phyloP scores from a whole-genome alignment of 169 alveolate genomes.

The Cryptosporidium sp. region DNA sequence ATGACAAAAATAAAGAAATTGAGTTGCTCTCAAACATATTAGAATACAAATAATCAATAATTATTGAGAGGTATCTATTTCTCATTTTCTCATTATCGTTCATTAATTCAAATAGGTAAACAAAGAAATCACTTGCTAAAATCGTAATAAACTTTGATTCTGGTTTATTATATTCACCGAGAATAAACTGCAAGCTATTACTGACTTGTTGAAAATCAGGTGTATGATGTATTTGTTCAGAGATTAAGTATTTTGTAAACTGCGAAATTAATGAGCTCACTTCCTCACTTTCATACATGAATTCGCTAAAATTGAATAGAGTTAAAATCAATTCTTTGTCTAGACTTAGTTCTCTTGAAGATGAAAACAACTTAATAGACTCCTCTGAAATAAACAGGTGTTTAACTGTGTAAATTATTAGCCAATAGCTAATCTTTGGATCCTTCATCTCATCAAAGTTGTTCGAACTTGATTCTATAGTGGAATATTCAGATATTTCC shows the following conservation, averaged over 20 bases:
- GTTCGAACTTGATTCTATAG: background rate
- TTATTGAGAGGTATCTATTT: background rate
- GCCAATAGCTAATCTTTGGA: slow-evolving; percentile 12
- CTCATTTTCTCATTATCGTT: background rate
- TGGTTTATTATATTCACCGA: background rate
- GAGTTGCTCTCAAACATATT: background rate
- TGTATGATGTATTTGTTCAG: too few species aligned
- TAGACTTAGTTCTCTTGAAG: background rate
- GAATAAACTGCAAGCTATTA: background rate
- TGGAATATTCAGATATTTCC: background rate
- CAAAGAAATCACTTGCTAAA: slow-evolving; percentile 11
- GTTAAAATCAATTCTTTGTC: background rate
- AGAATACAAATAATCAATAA: slow-evolving; percentile 1
- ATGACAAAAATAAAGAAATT: slow-evolving; percentile 3
- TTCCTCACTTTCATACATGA: background rate
- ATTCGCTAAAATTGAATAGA: background rate
- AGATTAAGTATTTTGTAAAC: background rate
- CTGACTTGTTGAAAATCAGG: background rate
- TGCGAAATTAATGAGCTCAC: background rate
- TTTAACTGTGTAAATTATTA: background rate
- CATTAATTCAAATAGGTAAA: slow-evolving; percentile 3
- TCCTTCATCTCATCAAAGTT: background rate
- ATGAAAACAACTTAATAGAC: background rate
- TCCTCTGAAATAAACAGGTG: slow-evolving; percentile 4
- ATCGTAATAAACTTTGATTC: background rate